A percentile compares a stretch with the other conserved stretches of the same genome.
These are phyloP conservation scores for Corynascus novoguineensis DNA, from an alignment of 495 filamentous ascomycete species.

Conservation along the genomic window DNA sequence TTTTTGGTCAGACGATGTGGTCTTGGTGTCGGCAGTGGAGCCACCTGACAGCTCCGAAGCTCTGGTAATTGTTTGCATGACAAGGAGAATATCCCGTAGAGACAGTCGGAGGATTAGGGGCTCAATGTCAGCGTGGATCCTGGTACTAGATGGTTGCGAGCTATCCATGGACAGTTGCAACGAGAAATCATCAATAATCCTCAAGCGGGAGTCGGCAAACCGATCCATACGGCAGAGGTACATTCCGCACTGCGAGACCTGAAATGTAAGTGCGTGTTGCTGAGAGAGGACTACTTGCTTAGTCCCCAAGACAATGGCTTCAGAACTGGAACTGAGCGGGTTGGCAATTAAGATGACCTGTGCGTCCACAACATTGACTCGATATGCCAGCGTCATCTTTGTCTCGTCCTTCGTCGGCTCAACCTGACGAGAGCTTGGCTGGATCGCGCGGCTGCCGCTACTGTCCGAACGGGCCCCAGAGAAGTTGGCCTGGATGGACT, in stretches of 20 bases:
- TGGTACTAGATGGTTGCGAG: conserved; percentile 62
- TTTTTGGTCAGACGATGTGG: conserved; percentile 46
- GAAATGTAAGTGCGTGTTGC: conserved; percentile 88
- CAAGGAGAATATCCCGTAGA: conserved; percentile 87
- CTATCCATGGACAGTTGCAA: conserved; percentile 85
- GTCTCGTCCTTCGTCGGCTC: conserved; percentile 30
- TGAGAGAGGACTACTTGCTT: conserved; percentile 90
- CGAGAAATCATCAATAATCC: conserved; percentile 94
- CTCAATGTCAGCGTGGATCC: conserved; percentile 80
- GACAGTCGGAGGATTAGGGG: conserved; percentile 90
- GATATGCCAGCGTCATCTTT: conserved; percentile 75
- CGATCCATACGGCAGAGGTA: conserved; percentile 98
- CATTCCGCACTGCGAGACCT: conserved; percentile 91
- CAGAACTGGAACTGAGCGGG: conserved; percentile 78
- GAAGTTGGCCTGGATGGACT: conserved; percentile 40
- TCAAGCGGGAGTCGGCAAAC: conserved; percentile 77
- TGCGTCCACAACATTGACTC: conserved; percentile 89
- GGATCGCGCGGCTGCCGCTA: conserved; percentile 13
- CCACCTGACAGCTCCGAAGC: conserved; percentile 78
- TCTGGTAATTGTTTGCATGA: conserved; percentile 86
- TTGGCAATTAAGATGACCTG: conserved; percentile 96
- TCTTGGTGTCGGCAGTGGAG: conserved; percentile 40
- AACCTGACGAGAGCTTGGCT: not conserved
- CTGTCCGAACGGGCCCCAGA: conserved; percentile 28
- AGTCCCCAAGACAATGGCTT: conserved; percentile 90